Base-by-base conservation (phyloP, 129 eudicot genomes). In the Lactuca sativa region DNA sequence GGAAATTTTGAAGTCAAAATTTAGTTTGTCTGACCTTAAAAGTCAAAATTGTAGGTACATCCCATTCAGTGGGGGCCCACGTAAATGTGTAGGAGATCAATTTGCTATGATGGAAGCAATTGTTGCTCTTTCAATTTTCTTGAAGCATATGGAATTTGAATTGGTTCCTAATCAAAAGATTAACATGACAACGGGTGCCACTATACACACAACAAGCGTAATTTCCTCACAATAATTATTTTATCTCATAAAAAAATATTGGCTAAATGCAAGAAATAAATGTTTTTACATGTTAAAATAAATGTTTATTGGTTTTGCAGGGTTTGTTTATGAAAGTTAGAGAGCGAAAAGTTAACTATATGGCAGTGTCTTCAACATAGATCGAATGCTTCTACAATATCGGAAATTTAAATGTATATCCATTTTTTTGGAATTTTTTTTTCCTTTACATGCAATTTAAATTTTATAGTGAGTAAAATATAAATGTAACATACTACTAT, bases 1-100 rank as follows among this genome's bases (percentile, higher is more conserved):
- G 33, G 6, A 36, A 38, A 5, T 5, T 59, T 36, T 30, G 49
- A 47, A 33, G 55, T 75, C 25, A 4, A 40, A 73, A n/a, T 0
- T 17, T 55, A 41, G 25, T 49, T 13, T 52, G 77, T 62, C 49
- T 73, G 70, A 62, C 77, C 55, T 64, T 12, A 31, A 60, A 36
- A 21, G 44, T 58, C 36, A 13, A 31, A n/a, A 4, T 62, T 77
- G 71, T 83, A 93, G 98, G 79, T 93, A 55, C 74, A 89, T 93
- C 37, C 98, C 98, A 16, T 89, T 89, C 75, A 89, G 98, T 74
- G 98, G 98, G 70, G 98, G 98, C 21, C 97, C 97, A 13, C 92
- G 98, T 6, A 93, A 93, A 79, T 93, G 98, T 60, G 97, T 93
- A 30, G 98, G 98, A 4, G 98, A 93, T 83, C 98, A 93, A 49